Evolutionary conservation across 2,329 filamentous ascomycete genomes (phyloP), one percentile per base, ranked within the genome.

Genomic region (Colletotrichum destructivum): DNA sequence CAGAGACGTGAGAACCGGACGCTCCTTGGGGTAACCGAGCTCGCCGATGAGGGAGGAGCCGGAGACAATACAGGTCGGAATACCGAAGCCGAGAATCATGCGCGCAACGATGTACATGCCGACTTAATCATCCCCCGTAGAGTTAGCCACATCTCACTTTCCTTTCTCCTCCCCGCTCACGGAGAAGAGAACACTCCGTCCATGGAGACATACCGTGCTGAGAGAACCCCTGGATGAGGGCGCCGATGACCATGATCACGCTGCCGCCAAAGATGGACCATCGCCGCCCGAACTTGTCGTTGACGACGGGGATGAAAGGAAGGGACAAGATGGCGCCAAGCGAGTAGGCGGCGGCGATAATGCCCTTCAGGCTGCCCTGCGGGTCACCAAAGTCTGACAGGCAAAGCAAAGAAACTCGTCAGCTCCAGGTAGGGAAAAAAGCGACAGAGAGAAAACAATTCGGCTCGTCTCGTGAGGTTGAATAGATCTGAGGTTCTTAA

Each of bases 41-140:
- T 91, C 89, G 75, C 88, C 89, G 42, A 91, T 88, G 59, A 91
- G 79, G 8, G 88, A 84, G 1, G 89, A 89, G 6, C 86, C 89
- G 8, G 87, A 87, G 66, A 90, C 86, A 75, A 91, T 91, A 73
- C 86, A 88, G 57, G 87, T 88, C 0, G 87, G 86, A 69, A 91
- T 90, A 55, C 89, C 89, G 62, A 90, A 87, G 55, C 89, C 89
- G 38, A 91, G 83, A 31, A 91, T 81, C 75, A 90, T 85, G 76
- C 89, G 88, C 44, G 89, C 86, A 52, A 89, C 80, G 70, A 91
- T 86, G 77, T 90, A 91, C 88, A 90, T 91, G 73, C 67, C 82
- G 23, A 80, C 80, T 80, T 35, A 2, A 3, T n/a, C 4, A 3
- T 57, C n/a, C 54, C 54, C 35, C n/a, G 18, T 7, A 6, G 11